A percentile compares a stretch with the other conserved stretches of the same genome.
Conservation (phyloP, 2,329 filamentous ascomycete species). For the Drechslera avenae region DNA sequence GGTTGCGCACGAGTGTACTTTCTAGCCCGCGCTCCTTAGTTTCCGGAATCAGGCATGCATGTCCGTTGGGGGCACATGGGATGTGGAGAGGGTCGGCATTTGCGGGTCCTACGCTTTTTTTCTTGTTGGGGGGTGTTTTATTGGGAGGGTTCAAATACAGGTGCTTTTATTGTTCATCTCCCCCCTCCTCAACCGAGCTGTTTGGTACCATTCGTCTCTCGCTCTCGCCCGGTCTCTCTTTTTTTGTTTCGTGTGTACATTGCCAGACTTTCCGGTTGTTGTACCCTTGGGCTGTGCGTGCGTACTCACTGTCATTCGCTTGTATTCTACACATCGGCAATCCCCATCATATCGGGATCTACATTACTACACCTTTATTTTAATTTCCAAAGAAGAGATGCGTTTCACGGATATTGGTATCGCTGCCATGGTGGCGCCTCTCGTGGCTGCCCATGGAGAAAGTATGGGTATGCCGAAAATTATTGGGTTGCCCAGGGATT, state of each 20-base stretch:
- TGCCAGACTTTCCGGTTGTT: too few species aligned
- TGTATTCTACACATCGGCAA: too few species aligned
- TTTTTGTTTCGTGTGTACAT: background rate
- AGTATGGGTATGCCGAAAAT: constrained; percentile 39
- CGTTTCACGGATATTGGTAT: constrained; percentile 38
- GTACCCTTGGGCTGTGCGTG: too few species aligned
- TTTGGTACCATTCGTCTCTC: background rate
- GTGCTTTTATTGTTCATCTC: too few species aligned
- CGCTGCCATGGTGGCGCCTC: constrained; percentile 35
- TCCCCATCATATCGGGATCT: too few species aligned
- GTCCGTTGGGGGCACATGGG: constrained; percentile 1
- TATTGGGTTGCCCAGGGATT: constrained; percentile 40
- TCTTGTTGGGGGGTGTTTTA: background rate
- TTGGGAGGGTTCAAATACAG: too few species aligned
- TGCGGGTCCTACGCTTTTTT: background rate
- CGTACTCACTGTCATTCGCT: constrained; percentile 1
- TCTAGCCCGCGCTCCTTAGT: constrained; percentile 12
- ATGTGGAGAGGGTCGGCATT: background rate
- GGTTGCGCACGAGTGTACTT: constrained; percentile 2
- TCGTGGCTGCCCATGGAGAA: constrained; percentile 42
- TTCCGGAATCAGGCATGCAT: constrained; percentile 10
- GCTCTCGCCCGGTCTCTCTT: too few species aligned
- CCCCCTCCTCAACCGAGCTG: too few species aligned
- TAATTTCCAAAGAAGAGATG: constrained; percentile 25
- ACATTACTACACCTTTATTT: background rate